Evolutionary conservation across 2,329 filamentous ascomycete species (phyloP), one percentile per base, ranked within the genome.

Genomic region (Incumbomyces lentus): DNA sequence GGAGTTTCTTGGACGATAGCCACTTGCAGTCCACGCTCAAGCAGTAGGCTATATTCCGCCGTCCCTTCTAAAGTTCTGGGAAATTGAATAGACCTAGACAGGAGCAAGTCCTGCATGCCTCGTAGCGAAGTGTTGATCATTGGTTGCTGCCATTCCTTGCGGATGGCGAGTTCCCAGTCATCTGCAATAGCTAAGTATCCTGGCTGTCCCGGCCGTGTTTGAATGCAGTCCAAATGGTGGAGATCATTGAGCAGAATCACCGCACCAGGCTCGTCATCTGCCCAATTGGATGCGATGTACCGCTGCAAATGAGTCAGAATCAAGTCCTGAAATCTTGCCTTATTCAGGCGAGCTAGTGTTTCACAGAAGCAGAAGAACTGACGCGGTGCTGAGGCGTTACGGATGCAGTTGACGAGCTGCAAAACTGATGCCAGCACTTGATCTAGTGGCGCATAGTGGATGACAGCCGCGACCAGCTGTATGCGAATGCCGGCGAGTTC

Each of bases 281-380:
- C 76, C 86, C 86, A 93, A 55, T 85, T 80, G 6, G 74, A 74
- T 29, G 80, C 70, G 51, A 95, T 73, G 58, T 92, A 95, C 76
- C 78, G 86, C 62, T 93, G 86, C 55, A 96, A 88, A 48, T 85
- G 81, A 32, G 79, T 82, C 6, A 89, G 71, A 29, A 94, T 74
- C n/a, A 95, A 70, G 52, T 79, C 81, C 45, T 80, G 76, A 60
- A 96, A 98, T 33, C 85, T 76, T 44, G 82, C 76, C 1, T 74
- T 62, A 38, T 88, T 81, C 31, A 93, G 70, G 45, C 86, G 76
- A 0, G 86, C 82, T 55, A 92, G 81, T 44, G 86, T 81, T 12
- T 82, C 82, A 64, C 87, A 95, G 63, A 96, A 95, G 0, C 81
- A 75, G 36, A 96, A 74, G 62, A 95, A 96, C 69, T 81, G 82